Evolutionary conservation across 1,284 basidiomycete species (phyloP).

Genomic region (Leccinum griseonigrum): DNA sequence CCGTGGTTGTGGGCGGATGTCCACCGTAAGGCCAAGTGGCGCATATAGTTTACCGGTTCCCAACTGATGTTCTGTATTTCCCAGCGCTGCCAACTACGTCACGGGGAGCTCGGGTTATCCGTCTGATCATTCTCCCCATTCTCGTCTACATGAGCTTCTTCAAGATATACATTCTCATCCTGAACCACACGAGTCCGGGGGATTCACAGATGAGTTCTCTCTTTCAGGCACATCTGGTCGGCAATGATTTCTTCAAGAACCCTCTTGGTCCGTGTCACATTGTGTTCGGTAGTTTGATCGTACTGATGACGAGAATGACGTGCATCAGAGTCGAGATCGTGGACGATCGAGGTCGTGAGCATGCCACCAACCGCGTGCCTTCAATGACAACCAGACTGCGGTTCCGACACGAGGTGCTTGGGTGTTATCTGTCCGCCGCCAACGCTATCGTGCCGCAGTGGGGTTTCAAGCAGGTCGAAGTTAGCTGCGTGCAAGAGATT

Average conservation of each 20-base stretch:
- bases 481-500: conserved; percentile 90
- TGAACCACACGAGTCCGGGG: conserved; percentile 93
- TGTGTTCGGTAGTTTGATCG: not conserved
- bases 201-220: conserved; percentile 98
- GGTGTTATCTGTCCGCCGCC: conserved; percentile 90
- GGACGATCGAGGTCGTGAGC: conserved; percentile 76
- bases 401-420: conserved; percentile 75
- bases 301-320: conserved; percentile 3
- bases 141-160: conserved; percentile 92
- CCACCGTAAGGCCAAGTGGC: conserved; percentile 57
- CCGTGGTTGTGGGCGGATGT: conserved; percentile 93
- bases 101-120: conserved; percentile 85
- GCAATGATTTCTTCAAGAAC: conserved; percentile 89
- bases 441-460: conserved; percentile 92
- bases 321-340: conserved; percentile 87
- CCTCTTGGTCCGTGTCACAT: conserved; percentile 64
- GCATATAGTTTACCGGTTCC: not conserved
- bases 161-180: conserved; percentile 94
- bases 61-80: conserved; percentile 10
- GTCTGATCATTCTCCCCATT: conserved; percentile 88
- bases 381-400: conserved; percentile 89
- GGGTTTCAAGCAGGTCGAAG: conserved; percentile 99
- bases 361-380: conserved; percentile 70
- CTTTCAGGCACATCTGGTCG: conserved; percentile 95
- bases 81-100: conserved; percentile 80